Evolutionary conservation across 169 alveolate species (phyloP), one percentile per base, ranked within the genome.

Genomic region (Cryptosporidium muris): DNA sequence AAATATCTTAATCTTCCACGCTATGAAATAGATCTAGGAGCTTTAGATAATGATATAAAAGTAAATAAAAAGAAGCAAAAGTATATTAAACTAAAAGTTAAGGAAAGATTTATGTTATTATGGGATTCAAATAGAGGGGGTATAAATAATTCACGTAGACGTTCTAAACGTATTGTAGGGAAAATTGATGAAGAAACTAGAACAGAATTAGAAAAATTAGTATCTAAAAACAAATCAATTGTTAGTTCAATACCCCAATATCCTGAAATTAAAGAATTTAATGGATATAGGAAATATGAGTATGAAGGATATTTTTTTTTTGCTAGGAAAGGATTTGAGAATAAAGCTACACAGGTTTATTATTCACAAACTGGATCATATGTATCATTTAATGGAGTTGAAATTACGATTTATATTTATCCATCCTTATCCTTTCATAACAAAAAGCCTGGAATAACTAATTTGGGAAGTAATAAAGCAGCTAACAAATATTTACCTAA

Each of bases 341-440:
- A 74, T 42, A 74, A 74, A 42, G 85, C 85, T 58, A 74, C 74
- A 6, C 85, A 74, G n/a, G 11, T 60, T 42, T 60, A 74, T 7
- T 58, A 51, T 16, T 74, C 85, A 3, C 85, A 74, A 16, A 74
- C 85, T 9, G 85, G 85, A 16, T 74, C 85, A 2, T 74, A 74
- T 54, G 67, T 74, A 56, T 53, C 85, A 56, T 74, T 34, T 36
- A 74, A 62, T 58, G 85, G 85, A 3, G 67, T 74, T 12, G 85
- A 74, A 62, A 74, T 74, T 37, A 60, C 47, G 14, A 58, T 74
- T 48, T 14, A 74, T 62, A 68, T 74, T 34, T 63, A 74, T 2
- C 85, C 85, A 58, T 68, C 40, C 40, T 47, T 74, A n/a, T 74
- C 60, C 60, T 25, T 74, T 36, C 54, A 74, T 16, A 66, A 74